Percentiles rank a stretch among this genome's conserved stretches.
These are phyloP conservation scores for Chalciporus sphaerocephalus DNA, from an alignment of 768 basidiomycete genomes.

Conservation along the genomic window DNA sequence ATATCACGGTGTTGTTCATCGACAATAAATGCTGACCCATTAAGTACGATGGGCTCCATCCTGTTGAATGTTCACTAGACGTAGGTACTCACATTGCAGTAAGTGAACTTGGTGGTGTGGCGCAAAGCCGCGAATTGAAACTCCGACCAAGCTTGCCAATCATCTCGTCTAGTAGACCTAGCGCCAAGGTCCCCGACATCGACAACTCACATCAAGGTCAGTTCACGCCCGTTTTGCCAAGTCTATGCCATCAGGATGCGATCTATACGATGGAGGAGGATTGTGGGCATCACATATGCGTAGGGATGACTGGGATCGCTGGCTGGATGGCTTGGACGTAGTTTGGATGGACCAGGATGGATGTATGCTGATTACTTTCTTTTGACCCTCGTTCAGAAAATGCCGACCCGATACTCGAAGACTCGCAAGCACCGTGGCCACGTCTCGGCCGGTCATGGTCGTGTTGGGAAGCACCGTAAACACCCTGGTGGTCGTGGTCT, in stretches of 20 bases:
- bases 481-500: conserved; percentile 99
- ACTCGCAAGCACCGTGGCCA: conserved; percentile 99
- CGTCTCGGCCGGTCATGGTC: conserved; percentile 99
- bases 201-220: conserved; percentile 63
- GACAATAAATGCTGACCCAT: conserved; percentile 67
- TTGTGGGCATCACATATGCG: conserved; percentile 17
- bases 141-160: conserved; percentile 20
- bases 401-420: conserved; percentile 96
- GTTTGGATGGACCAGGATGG: conserved; percentile 30
- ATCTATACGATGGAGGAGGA: conserved; percentile 7
- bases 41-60: conserved; percentile 43
- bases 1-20: conserved; percentile 52
- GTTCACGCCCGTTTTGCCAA: conserved; percentile 34
- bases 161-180: background rate
- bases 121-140: conserved; percentile 17
- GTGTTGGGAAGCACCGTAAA: conserved; percentile 99
- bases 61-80: conserved; percentile 22
- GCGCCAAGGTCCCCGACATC: conserved; percentile 37
- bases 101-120: conserved; percentile 25
- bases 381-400: conserved; percentile 41
- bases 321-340: conserved; percentile 48
- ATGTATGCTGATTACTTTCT: conserved; percentile 18
- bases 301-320: conserved; percentile 30
- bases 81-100: conserved; percentile 14
- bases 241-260: conserved; percentile 13